A percentile compares a stretch with the other conserved stretches of the same genome.
These are phyloP conservation scores for Malbranchea cinnamomea DNA, from an alignment of 2,329 filamentous ascomycete species.

Conservation along the genomic window DNA sequence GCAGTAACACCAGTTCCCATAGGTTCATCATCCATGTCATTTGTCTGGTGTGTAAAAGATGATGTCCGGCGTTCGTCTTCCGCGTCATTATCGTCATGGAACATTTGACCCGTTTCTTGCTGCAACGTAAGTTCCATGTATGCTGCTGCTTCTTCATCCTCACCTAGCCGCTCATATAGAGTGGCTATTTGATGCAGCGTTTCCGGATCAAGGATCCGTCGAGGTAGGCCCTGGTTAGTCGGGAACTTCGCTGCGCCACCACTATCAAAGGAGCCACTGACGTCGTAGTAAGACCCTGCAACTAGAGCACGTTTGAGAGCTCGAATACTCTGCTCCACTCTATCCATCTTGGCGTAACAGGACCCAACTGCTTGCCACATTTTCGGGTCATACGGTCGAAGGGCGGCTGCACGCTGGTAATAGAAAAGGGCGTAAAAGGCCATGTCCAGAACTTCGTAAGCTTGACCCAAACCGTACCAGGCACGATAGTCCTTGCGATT, in stretches of 20 bases:
- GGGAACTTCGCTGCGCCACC: conserved; percentile 28
- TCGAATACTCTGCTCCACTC: conserved; percentile 81
- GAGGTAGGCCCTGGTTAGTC: conserved; percentile 11
- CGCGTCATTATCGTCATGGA: conserved; percentile 20
- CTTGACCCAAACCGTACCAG: conserved; percentile 94
- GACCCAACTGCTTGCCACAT: conserved; percentile 97
- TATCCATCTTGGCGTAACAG: conserved; percentile 78
- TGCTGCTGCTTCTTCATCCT: conserved; percentile 64
- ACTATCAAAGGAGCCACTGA: conserved; percentile 27
- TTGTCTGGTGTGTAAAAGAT: conserved; percentile 15
- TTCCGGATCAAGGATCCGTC: conserved; percentile 63
- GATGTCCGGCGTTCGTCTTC: conserved; percentile 17
- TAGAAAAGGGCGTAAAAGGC: conserved; percentile 95
- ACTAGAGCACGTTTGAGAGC: conserved; percentile 84
- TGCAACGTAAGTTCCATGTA: conserved; percentile 96
- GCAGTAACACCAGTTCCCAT: conserved; percentile 69
- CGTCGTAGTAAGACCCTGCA: conserved; percentile 74
- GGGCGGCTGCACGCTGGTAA: conserved; percentile 83
- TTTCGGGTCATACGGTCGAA: conserved; percentile 92
- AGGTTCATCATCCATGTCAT: conserved; percentile 26
- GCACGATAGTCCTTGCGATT: conserved; percentile 93
- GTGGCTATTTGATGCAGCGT: conserved; percentile 77
- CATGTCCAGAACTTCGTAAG: conserved; percentile 96
- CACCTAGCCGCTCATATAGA: conserved; percentile 69
- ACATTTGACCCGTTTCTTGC: conserved; percentile 63